Base-by-base conservation (phyloP, 257 asterid species). In the Nicotiana obtusifolia region DNA sequence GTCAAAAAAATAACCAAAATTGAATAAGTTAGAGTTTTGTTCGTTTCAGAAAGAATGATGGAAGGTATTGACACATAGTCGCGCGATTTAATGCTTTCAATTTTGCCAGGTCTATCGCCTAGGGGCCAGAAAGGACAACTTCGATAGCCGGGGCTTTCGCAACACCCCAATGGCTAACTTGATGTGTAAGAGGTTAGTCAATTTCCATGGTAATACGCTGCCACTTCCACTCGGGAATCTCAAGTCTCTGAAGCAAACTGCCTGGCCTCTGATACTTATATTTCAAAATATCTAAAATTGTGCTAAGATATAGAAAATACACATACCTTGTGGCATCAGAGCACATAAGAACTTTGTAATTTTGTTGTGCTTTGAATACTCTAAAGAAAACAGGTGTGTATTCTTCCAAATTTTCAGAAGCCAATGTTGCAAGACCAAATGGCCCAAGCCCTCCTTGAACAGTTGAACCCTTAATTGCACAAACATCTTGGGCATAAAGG, bases 381-480 rank as follows among this genome's bases (percentile, higher is more conserved):
- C 93, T 84, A 82, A 93, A 93, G 75, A 89, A 92, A n/a, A 93
- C 94, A 0, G 98, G 92, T 33, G 98, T 91, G 78, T 85, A 90
- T 78, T 93, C 98, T 84, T 88, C 86, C 16, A 92, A 77, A 9
- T 91, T 86, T 49, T 84, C 73, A 4, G 97, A 88, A 76, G 98
- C 98, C 64, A 93, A 87, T 16, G 95, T 89, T 19, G 88, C 47
- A 15, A 93, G 85, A 47, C 98, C 98, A 37, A 93, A 93, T 1
- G 98, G 98, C 1, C 98, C 98, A 20, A 93, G 84, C 24, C 98
- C 98, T 10, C 98, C 98, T 81, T 81, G 62, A 5, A 88, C 88
- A 4, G 82, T 65, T 1, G 95, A 84, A 16, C 89, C 89, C 82
- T 76, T 92, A 10, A 59, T 67, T 47, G 88, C 20, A n/a, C 98